Conservation (phyloP, 225 moss, liverwort and hornwort species). For the Ulota crispa region DNA sequence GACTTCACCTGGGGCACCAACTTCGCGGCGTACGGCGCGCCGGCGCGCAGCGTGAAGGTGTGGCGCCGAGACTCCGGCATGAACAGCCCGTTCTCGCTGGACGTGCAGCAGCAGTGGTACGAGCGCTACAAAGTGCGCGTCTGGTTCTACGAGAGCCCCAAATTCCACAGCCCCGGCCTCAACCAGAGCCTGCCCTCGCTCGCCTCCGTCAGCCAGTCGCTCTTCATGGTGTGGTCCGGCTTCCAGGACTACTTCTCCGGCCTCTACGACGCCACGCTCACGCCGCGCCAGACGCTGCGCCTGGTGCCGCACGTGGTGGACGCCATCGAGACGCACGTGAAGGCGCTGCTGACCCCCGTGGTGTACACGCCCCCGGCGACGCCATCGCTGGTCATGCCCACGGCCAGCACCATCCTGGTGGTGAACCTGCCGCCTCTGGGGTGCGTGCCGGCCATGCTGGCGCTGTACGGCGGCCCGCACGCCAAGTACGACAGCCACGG, state of each 20-base stretch:
- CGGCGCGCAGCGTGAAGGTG: slow-evolving; percentile 21
- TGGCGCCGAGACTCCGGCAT: slow-evolving; percentile 13
- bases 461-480: slow-evolving; percentile 21
- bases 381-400: background rate
- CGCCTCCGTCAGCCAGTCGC: slow-evolving; percentile 7
- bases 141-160: slow-evolving; percentile 30
- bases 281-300: background rate
- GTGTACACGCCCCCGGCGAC: background rate
- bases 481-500: slow-evolving; percentile 37
- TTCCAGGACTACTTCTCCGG: slow-evolving; percentile 35
- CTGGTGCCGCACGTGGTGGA: slow-evolving; percentile 11
- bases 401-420: slow-evolving; percentile 12
- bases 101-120: slow-evolving; percentile 46
- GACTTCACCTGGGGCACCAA: slow-evolving; percentile 37
- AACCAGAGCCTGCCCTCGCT: slow-evolving; percentile 16
- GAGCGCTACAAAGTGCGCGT: slow-evolving; percentile 37
- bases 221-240: slow-evolving; percentile 30
- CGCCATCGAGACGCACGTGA: slow-evolving; percentile 23
- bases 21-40: slow-evolving; percentile 43
- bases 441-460: slow-evolving; percentile 45
- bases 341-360: background rate
- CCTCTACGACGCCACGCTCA: slow-evolving; percentile 24
- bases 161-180: background rate
- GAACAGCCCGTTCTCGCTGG: slow-evolving; percentile 43
- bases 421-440: slow-evolving; percentile 32